Percentiles rank a stretch among this genome's conserved stretches.
Evolutionary conservation across 257 asterid species (phyloP).

Genomic region (Solanum clarkiae): DNA sequence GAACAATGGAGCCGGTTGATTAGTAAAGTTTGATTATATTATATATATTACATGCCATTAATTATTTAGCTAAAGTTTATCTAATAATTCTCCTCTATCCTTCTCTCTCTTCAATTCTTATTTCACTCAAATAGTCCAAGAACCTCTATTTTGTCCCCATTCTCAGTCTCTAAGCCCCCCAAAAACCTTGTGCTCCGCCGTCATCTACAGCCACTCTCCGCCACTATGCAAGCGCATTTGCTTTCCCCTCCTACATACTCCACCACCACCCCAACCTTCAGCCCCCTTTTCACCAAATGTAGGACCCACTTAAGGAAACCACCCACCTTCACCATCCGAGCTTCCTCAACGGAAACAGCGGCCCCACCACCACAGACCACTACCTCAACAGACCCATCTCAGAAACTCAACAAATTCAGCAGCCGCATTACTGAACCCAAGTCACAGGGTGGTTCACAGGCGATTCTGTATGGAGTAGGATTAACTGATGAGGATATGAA

Average conservation of each 20-base stretch:
- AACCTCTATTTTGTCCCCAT: background rate
- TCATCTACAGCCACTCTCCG: slow-evolving; percentile 5
- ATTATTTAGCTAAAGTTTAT: no score
- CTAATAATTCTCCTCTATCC: no score
- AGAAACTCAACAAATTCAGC: slow-evolving; percentile 73
- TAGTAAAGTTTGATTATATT: no score
- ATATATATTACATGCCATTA: no score
- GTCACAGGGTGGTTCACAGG: slow-evolving; percentile 95
- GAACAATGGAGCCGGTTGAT: no score
- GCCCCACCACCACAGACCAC: slow-evolving; percentile 3
- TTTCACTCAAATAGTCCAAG: no score
- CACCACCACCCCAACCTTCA: slow-evolving; percentile 4
- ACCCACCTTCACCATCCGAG: slow-evolving; percentile 24
- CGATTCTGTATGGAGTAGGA: slow-evolving; percentile 89
- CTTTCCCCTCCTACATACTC: slow-evolving; percentile 23
- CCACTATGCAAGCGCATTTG: slow-evolving; percentile 5
- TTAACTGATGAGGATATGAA: slow-evolving; percentile 77
- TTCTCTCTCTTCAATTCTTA: no score
- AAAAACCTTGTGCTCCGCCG: background rate
- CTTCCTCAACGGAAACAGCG: slow-evolving; percentile 19
- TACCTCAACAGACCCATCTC: slow-evolving; percentile 20
- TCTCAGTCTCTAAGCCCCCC: background rate
- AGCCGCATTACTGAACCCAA: slow-evolving; percentile 82
- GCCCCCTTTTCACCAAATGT: slow-evolving; percentile 15
- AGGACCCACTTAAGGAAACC: slow-evolving; percentile 10